phyloP scores from a whole-genome alignment of 129 eudicot species.

The Flaveria robusta region DNA sequence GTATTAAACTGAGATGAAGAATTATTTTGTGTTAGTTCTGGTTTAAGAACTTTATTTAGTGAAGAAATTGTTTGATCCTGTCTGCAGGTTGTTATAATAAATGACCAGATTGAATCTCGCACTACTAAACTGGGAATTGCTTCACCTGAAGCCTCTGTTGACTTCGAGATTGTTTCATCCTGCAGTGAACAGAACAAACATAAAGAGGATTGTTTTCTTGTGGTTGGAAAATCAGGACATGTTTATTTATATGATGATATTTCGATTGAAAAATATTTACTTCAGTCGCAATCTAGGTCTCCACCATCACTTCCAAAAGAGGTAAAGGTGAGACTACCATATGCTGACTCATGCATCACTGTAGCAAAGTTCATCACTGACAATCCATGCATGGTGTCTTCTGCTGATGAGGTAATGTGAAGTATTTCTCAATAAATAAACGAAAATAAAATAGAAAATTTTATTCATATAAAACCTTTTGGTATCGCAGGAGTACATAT shows the following conservation, averaged over 20 bases:
- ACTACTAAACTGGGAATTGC: constrained; percentile 74
- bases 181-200: constrained; percentile 60
- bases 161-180: constrained; percentile 66
- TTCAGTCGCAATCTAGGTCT: constrained; percentile 67
- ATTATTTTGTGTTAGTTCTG: constrained; percentile 5
- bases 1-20: constrained; percentile 36
- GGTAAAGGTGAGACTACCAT: constrained; percentile 65
- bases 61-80: constrained; percentile 1
- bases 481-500: constrained; percentile 52
- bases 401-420: constrained; percentile 63
- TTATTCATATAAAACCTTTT: constrained; percentile 8
- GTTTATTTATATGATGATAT: constrained; percentile 69
- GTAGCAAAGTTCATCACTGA: constrained; percentile 64
- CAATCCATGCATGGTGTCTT: constrained; percentile 50
- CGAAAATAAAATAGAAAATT: background rate
- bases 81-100: constrained; percentile 76
- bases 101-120: constrained; percentile 81
- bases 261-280: constrained; percentile 68
- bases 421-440: background rate
- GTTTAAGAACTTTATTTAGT: constrained; percentile 10
- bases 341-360: constrained; percentile 65
- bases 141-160: constrained; percentile 67
- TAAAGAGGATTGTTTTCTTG: constrained; percentile 56
- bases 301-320: constrained; percentile 91
- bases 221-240: constrained; percentile 76